Conservation (phyloP, 148 eudicot genomes). For the Vaccinium vitisidaea region DNA sequence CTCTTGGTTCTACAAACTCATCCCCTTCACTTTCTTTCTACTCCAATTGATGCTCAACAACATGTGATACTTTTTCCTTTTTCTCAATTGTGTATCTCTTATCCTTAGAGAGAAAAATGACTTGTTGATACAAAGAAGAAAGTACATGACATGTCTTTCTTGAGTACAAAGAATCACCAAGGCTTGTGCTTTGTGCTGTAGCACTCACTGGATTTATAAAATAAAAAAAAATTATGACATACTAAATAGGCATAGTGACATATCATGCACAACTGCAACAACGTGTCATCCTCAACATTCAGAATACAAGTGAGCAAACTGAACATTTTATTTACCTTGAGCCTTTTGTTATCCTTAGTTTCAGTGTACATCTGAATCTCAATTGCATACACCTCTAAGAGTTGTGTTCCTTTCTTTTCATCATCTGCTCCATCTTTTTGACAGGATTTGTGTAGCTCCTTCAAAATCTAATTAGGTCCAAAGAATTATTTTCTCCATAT, state of each 20-base stretch:
- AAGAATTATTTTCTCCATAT: not conserved
- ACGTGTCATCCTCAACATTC: not conserved
- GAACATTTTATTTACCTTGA: conserved; percentile 54
- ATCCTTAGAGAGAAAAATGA: no score
- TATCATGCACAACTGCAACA: not conserved
- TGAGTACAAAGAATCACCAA: no score
- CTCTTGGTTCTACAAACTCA: no score
- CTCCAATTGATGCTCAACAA: no score
- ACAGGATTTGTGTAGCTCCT: conserved; percentile 97
- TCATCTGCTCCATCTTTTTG: conserved; percentile 96
- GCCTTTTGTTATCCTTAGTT: conserved; percentile 95
- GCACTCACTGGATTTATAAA: no score
- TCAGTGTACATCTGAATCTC: conserved; percentile 99
- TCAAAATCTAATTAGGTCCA: conserved; percentile 62
- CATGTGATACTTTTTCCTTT: no score
- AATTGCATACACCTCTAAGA: conserved; percentile 95
- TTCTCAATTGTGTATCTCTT: no score
- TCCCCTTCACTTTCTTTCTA: no score
- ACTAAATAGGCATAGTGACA: not conserved
- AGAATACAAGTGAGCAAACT: not conserved
- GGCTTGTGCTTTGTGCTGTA: no score
- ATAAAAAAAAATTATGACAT: not conserved
- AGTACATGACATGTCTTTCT: no score
- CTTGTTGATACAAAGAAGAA: no score
- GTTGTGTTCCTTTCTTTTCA: conserved; percentile 96